phyloP scores from a whole-genome alignment of 73 alveolate species.

The Tetrahymena borealis region DNA sequence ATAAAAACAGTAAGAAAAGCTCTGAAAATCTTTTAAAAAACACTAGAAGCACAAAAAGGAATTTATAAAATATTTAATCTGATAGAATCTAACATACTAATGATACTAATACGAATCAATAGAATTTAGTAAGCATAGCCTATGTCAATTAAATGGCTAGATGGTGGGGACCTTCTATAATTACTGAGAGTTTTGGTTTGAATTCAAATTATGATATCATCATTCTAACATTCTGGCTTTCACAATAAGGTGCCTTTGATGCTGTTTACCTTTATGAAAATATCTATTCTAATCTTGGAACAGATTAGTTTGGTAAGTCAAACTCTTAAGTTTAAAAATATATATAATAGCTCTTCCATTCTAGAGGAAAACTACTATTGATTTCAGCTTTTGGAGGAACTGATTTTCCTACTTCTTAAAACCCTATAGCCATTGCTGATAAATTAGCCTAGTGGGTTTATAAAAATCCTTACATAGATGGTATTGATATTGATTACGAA shows the following conservation, averaged over 20 bases:
- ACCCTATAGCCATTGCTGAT: not conserved
- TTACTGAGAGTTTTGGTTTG: not conserved
- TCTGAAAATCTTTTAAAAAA: no score
- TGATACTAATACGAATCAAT: not conserved
- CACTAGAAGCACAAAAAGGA: no score
- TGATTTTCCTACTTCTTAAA: not conserved
- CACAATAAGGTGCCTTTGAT: not conserved
- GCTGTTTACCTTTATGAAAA: not conserved
- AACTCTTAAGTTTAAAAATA: not conserved
- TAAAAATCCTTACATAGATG: not conserved
- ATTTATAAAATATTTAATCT: no score
- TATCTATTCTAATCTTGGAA: not conserved
- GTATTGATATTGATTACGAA: not conserved
- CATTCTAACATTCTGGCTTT: not conserved
- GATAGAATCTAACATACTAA: no score
- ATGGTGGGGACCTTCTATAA: not conserved
- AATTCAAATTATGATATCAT: not conserved
- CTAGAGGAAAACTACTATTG: not conserved
- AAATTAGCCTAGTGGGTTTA: not conserved
- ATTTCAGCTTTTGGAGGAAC: not conserved
- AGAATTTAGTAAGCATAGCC: not conserved
- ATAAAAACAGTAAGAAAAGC: no score
- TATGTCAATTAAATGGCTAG: not conserved
- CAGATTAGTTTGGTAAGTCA: not conserved
- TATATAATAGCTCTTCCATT: not conserved